These are phyloP conservation scores for Apophysomyces ossiformis DNA, from an alignment of 371 early-diverging fungal genomes.

Conservation along the genomic window DNA sequence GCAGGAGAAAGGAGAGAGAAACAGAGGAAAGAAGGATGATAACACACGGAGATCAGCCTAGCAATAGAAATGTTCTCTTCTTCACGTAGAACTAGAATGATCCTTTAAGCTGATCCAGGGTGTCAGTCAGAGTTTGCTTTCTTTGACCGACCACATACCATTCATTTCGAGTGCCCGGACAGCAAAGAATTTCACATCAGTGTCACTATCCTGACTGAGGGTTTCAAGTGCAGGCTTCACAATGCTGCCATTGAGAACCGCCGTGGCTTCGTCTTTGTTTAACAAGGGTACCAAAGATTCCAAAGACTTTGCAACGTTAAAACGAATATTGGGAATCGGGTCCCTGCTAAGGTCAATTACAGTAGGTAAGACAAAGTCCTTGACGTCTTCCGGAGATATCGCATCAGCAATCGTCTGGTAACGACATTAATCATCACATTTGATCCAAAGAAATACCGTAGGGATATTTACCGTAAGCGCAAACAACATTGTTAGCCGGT, in stretches of 20 bases:
- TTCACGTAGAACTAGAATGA: neutral
- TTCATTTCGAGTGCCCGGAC: slow-evolving; percentile 68
- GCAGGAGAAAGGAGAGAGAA: neutral
- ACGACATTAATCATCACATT: neutral
- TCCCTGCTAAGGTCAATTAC: slow-evolving; percentile 84
- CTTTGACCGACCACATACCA: slow-evolving; percentile 4
- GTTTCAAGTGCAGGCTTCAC: slow-evolving; percentile 83
- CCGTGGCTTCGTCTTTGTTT: slow-evolving; percentile 64
- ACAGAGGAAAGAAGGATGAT: neutral
- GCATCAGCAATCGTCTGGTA: slow-evolving; percentile 85
- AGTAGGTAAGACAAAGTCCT: slow-evolving; percentile 90
- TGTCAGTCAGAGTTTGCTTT: slow-evolving; percentile 9
- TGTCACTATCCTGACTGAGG: slow-evolving; percentile 85
- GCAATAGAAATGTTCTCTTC: neutral
- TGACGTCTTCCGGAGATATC: slow-evolving; percentile 84
- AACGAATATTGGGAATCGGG: slow-evolving; percentile 98
- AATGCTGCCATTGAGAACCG: slow-evolving; percentile 59
- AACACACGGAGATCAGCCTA: neutral
- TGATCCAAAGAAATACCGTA: neutral
- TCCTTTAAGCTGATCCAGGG: slow-evolving; percentile 7
- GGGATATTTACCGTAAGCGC: slow-evolving; percentile 77
- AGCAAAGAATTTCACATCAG: slow-evolving; percentile 93
- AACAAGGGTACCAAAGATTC: slow-evolving; percentile 83
- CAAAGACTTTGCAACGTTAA: slow-evolving; percentile 96
- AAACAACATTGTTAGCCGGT: slow-evolving; percentile 95